Base-by-base conservation (phyloP, 2,329 filamentous ascomycete genomes). In the Penicillium brasilianum region DNA sequence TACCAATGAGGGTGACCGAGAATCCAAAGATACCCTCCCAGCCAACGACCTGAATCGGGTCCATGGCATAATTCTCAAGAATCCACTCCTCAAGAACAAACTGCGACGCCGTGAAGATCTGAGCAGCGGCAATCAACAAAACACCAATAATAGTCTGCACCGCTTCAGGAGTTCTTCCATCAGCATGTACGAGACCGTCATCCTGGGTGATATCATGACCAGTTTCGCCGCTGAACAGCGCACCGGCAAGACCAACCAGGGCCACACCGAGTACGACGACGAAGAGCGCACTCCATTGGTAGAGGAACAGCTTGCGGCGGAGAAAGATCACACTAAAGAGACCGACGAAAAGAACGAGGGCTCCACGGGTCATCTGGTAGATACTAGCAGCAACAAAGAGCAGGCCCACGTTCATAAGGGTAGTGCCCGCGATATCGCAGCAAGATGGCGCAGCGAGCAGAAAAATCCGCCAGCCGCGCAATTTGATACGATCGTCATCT, bases 21-120 rank as follows among this genome's bases (percentile, higher is more conserved):
- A 98, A 93, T 0, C 95, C 95, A 74, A 98, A 99, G 3, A 96
- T 69, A 20, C 95, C 95, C 78, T 99, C 95, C 93, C 93, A 99
- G 34, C 93, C 94, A 32, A 99, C 95, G 20, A 97, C 92, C 71
- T 88, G 89, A 65, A 99, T 87, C 1, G 95, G 94, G 70, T 95
- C 91, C 77, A 91, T 84, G n/a, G 85, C 85, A 70, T 90, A 91
- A 66, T 87, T 84, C 76, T 91, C 88, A 73, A 99, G 85, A 66
- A 99, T 92, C 82, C 89, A 95, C 80, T 99, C 95, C 77, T 99
- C 95, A 3, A 96, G 81, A 25, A 98, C 95, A 71, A 98, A 99
- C 77, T 99, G 95, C 1, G 92, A 92, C 0, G 95, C 95, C 0
- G 95, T 98, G 76, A 99, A 98, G 73, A 99, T 90, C 79, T 99